phyloP scores from a whole-genome alignment of 2,329 filamentous ascomycete genomes.

The Fusarium algeriense region DNA sequence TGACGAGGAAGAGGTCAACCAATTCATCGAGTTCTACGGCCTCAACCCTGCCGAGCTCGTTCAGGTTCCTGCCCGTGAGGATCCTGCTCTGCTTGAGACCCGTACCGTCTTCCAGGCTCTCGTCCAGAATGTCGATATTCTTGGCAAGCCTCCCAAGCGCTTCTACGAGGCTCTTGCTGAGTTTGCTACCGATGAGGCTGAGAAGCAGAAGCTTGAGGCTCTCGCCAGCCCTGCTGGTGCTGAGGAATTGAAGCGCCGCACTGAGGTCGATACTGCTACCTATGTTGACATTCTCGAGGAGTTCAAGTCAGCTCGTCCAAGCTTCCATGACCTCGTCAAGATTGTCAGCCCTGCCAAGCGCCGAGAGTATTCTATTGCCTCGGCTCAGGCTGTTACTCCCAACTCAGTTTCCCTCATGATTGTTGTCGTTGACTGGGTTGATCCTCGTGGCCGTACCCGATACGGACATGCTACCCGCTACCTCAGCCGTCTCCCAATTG shows the following conservation, averaged over 20 bases:
- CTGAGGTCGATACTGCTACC: conserved; percentile 90
- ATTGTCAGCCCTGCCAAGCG: conserved; percentile 95
- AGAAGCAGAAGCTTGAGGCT: conserved; percentile 82
- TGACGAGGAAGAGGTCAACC: conserved; percentile 79
- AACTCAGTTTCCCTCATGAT: conserved; percentile 94
- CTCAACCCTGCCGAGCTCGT: conserved; percentile 86
- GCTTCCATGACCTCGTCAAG: conserved; percentile 87
- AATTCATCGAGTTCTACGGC: conserved; percentile 92
- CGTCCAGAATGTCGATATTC: conserved; percentile 93
- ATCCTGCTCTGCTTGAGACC: conserved; percentile 79
- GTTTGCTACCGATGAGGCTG: conserved; percentile 83
- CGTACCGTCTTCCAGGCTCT: conserved; percentile 94
- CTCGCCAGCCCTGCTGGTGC: conserved; percentile 84
- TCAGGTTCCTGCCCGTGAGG: conserved; percentile 90
- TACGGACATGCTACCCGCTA: conserved; percentile 95
- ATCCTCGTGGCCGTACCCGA: conserved; percentile 86
- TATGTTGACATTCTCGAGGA: conserved; percentile 92
- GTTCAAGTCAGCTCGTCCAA: conserved; percentile 88
- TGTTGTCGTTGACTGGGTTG: conserved; percentile 96
- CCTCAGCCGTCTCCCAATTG: conserved; percentile 80
- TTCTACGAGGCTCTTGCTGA: conserved; percentile 95
- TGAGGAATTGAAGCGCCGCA: conserved; percentile 90
- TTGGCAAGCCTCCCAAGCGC: conserved; percentile 94
- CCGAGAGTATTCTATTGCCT: conserved; percentile 98
- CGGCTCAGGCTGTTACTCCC: conserved; percentile 93